Percentiles rank a stretch among this genome's conserved stretches.
These are phyloP conservation scores for Achaetomiella virescens DNA, from an alignment of 495 filamentous ascomycete genomes.

Conservation along the genomic window DNA sequence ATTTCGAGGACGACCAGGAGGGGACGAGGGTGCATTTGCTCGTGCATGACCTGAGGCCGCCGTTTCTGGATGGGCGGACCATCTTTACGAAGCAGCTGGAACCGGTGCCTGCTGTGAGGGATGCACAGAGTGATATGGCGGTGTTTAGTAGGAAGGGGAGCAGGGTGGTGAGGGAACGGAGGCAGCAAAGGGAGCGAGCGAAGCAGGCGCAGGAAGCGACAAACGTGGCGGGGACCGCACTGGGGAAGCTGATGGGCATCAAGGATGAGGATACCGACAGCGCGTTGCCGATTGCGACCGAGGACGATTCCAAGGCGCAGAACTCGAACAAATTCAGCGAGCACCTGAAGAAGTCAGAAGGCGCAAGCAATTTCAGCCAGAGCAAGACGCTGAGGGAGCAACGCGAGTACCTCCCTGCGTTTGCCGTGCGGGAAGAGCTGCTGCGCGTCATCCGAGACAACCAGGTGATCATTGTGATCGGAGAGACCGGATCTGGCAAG, in stretches of 20 bases:
- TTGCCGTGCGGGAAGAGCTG: slow-evolving; percentile 95
- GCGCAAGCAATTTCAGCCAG: slow-evolving; percentile 86
- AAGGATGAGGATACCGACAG: slow-evolving; percentile 93
- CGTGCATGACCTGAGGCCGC: slow-evolving; percentile 89
- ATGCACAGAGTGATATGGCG: slow-evolving; percentile 98
- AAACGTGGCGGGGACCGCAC: slow-evolving; percentile 81
- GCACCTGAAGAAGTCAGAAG: slow-evolving; percentile 82
- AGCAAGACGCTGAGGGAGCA: slow-evolving; percentile 90
- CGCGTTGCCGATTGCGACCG: slow-evolving; percentile 67
- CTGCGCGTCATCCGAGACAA: slow-evolving; percentile 92
- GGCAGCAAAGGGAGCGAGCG: slow-evolving; percentile 88
- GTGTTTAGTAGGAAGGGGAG: slow-evolving; percentile 97
- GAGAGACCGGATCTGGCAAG: slow-evolving; percentile 94
- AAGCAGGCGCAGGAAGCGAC: slow-evolving; percentile 95
- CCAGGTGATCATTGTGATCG: slow-evolving; percentile 93
- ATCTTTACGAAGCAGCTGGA: slow-evolving; percentile 98
- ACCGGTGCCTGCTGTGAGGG: slow-evolving; percentile 85
- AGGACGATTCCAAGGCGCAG: slow-evolving; percentile 49
- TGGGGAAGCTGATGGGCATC: slow-evolving; percentile 91
- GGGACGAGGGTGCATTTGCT: slow-evolving; percentile 84
- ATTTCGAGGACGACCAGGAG: slow-evolving; percentile 89
- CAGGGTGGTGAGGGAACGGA: slow-evolving; percentile 80
- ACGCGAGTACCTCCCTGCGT: slow-evolving; percentile 88
- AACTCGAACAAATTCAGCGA: slow-evolving; percentile 78
- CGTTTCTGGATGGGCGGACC: slow-evolving; percentile 89